Evolutionary conservation across 2,329 filamentous ascomycete species (phyloP), one percentile per base, ranked within the genome.

Genomic region (Venturia oleaginea): DNA sequence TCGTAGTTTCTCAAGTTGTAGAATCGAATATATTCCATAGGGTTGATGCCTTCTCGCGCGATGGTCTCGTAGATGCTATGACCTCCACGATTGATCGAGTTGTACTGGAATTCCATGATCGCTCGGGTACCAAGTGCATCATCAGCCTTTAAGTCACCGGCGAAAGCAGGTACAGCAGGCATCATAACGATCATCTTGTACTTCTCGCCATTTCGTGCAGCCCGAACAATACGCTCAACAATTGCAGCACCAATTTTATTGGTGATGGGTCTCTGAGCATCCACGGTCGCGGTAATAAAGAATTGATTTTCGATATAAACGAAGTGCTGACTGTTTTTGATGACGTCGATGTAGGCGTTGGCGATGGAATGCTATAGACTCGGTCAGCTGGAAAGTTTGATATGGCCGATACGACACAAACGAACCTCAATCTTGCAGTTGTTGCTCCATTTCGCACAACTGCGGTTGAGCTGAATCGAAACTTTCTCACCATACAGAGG

Each of bases 41-140:
- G 88, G 70, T 93, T 81, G 61, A 92, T 81, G 10, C 90, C 89
- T 38, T 83, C 81, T 64, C 82, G 79, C 22, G 80, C 79, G 62
- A 92, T 82, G 57, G 80, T 81, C 73, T 92, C 89, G 71, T 92
- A 86, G 72, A 95, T 94, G 65, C 86, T 89, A 73, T 90, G 78
- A 2, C 88, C 89, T 38, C 89, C 89, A 42, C 90, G 85, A 74
- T 85, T 89, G 76, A 94, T 94, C 62, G 85, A 88, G 71, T 85
- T 81, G 76, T 94, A 93, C 72, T 94, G 90, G 74, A 89, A 93
- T 72, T 94, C 90, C 88, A 94, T 92, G 70, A 95, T 93, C 5
- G 90, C 91, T 42, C 91, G 81, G 0, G 90, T 94, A 27, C 89
- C 88, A 1, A 93, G 79, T 10, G 88, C 86, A 27, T 84, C 86